phyloP scores from a whole-genome alignment of 768 basidiomycete genomes.

The Cystobasidiopsis lactophilus region DNA sequence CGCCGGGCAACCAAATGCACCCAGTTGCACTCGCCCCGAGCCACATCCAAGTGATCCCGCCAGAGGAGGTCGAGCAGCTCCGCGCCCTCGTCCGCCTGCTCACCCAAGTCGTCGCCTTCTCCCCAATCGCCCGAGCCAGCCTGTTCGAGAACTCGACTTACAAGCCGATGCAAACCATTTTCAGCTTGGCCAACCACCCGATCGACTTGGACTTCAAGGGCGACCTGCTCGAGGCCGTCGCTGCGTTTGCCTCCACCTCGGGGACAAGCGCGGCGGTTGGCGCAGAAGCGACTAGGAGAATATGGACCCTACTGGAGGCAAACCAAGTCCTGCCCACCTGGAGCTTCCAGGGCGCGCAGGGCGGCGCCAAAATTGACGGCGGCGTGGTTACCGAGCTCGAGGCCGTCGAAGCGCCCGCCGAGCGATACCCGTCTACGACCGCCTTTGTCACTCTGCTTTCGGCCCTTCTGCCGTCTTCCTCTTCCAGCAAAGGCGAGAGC shows the following conservation, averaged over 20 bases:
- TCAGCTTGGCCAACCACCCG: constrained; percentile 52
- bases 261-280: constrained; percentile 33
- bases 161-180: constrained; percentile 55
- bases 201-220: constrained; percentile 84
- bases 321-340: constrained; percentile 36
- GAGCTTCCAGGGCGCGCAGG: constrained; percentile 25
- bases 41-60: constrained; percentile 25
- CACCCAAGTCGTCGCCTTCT: constrained; percentile 48
- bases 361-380: constrained; percentile 21
- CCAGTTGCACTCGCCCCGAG: too few relatives aligned
- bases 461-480: constrained; percentile 35
- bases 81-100: constrained; percentile 62
- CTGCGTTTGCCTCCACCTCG: constrained; percentile 61
- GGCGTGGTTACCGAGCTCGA: constrained; percentile 74
- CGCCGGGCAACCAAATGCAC: too few relatives aligned
- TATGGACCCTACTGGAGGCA: constrained; percentile 68
- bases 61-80: constrained; percentile 54
- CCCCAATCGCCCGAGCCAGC: constrained; percentile 53
- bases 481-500: constrained; percentile 27
- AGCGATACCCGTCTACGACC: constrained; percentile 66
- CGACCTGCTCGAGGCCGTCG: constrained; percentile 52
- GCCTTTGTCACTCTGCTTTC: constrained; percentile 65
- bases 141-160: constrained; percentile 55
- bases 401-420: constrained; percentile 56
- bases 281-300: constrained; percentile 55